Evolutionary conservation across 176 grass and related monocot species (phyloP), one percentile per base, ranked within the genome.

Genomic region (Paspalum notatum): DNA sequence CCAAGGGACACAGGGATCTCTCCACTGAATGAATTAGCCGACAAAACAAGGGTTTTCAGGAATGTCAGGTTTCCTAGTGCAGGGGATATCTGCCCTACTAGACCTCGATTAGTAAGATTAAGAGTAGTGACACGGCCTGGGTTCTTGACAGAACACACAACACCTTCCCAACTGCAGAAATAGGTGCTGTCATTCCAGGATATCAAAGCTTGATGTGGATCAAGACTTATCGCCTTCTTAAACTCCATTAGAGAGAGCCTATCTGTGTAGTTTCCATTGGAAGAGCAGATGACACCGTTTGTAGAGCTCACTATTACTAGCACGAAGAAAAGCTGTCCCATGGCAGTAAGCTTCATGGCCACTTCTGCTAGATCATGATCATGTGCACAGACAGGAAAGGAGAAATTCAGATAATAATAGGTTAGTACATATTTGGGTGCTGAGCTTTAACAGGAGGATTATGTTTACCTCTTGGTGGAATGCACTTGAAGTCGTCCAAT

Each of bases 141-240:
- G 18, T 75, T 10, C 11, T 53, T 53, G 8, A 8, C 52, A 9
- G 53, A 52, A 3, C 72, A 75, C 3, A 43, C 1, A 26, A 56
- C 54, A 44, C 25, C 84, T 55, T 62, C 55, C 84, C 76, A 86
- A 22, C 20, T 80, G 41, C 66, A 86, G 55, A 71, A 73, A 41
- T 44, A 12, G 27, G 17, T 80, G 84, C 76, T 86, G 2, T 54
- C 47, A 43, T 86, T 86, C 84, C 76, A 86, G 2, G 84, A 86
- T 20, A 47, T 53, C 24, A 86, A 54, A 11, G 26, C 26, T 60
- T 76, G 54, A 24, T 60, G 53, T 22, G 73, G 55, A 18, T 76
- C 54, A n/a, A 76, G n/a, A 60, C n/a, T 45, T 57, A 76, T 60
- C 5, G 12, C 40, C 38, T 60, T 60, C n/a, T 76, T 76, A 11